phyloP scores from a whole-genome alignment of 768 basidiomycete genomes.

The Lactifluus hygrophoroides region DNA sequence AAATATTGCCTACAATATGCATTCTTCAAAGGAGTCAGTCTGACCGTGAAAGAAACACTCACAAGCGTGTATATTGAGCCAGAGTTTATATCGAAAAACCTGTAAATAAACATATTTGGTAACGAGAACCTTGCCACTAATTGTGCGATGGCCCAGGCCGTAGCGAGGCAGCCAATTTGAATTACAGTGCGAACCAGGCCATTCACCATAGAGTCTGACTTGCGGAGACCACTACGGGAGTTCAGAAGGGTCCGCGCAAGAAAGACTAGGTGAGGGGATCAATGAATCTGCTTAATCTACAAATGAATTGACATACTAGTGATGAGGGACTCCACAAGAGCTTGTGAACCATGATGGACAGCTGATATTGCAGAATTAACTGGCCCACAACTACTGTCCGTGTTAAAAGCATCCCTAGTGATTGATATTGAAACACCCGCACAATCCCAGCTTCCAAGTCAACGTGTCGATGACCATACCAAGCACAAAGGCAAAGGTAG shows the following conservation, averaged over 20 bases:
- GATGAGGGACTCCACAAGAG: not conserved
- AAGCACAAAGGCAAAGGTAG: not conserved
- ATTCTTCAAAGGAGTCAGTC: not conserved
- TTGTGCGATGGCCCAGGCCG: not conserved
- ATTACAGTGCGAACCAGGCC: not conserved
- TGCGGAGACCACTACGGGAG: not conserved
- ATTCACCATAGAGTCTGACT: not conserved
- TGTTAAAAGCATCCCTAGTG: not conserved
- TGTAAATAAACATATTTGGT: not conserved
- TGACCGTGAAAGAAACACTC: not conserved
- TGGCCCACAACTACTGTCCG: not conserved
- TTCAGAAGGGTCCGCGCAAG: not conserved
- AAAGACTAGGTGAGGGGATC: not conserved
- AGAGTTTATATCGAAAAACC: not conserved
- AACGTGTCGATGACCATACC: not conserved
- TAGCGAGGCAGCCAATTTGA: not conserved
- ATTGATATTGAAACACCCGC: not conserved
- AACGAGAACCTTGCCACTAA: not conserved
- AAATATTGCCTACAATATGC: not conserved
- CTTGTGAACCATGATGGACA: not conserved
- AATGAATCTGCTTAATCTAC: not conserved
- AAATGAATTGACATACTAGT: not conserved
- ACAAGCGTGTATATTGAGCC: slow-evolving; percentile 1
- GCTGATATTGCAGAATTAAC: not conserved
- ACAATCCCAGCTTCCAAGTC: not conserved